These are phyloP conservation scores for Elaeis guineensis DNA, from an alignment of 176 grass and related monocot genomes.

Conservation along the genomic window DNA sequence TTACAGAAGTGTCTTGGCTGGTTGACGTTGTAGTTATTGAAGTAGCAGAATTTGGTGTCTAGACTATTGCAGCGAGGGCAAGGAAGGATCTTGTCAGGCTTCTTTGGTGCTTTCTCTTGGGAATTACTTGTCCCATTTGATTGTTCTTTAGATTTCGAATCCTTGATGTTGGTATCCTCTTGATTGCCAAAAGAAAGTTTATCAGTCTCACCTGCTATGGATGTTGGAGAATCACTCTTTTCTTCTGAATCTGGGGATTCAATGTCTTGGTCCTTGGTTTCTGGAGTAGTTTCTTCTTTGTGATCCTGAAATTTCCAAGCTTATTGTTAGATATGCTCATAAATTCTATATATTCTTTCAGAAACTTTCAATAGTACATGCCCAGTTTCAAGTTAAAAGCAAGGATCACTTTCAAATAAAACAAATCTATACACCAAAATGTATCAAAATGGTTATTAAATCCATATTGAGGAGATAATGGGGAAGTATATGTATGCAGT, in stretches of 20 bases:
- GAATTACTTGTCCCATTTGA: neutral
- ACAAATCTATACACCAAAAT: no score
- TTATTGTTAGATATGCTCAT: no score
- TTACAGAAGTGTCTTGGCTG: conserved; percentile 19
- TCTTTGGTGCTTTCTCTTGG: no score
- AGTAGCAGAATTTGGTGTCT: conserved; percentile 78
- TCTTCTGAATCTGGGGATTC: conserved; percentile 1
- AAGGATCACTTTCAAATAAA: no score
- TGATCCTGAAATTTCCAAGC: neutral
- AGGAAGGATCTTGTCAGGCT: conserved; percentile 10
- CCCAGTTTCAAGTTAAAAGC: no score
- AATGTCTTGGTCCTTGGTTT: neutral
- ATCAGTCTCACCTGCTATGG: neutral
- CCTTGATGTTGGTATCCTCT: neutral
- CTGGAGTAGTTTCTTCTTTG: neutral
- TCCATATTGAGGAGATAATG: no score
- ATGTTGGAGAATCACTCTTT: neutral
- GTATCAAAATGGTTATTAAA: no score
- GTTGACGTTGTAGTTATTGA: conserved; percentile 69
- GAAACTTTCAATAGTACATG: neutral
- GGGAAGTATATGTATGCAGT: no score
- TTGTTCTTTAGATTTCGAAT: neutral
- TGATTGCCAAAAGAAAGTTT: neutral
- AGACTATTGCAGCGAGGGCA: conserved; percentile 71
- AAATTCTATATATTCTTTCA: neutral